Percentiles rank a stretch among this genome's conserved stretches.
Evolutionary conservation across 305 asterid species (phyloP).

Genomic region (Petunia hybrid): DNA sequence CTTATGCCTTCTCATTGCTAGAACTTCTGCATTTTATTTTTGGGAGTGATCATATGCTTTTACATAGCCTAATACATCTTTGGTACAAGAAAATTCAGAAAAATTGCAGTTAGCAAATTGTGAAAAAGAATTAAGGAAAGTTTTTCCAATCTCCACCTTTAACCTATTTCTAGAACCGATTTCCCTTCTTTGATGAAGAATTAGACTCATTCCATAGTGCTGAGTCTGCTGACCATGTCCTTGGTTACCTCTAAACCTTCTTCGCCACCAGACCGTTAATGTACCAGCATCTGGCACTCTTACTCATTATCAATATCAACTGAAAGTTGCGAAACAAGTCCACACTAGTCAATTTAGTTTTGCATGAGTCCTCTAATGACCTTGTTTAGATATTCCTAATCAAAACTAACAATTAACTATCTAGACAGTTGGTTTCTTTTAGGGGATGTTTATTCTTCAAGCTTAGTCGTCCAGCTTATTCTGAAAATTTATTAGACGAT

Average conservation of each 20-base stretch:
- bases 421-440: neutral
- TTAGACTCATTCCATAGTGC: neutral
- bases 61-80: neutral
- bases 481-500: neutral
- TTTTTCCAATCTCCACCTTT: neutral
- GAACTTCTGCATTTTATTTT: neutral
- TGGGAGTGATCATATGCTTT: neutral
- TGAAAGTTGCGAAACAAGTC: neutral
- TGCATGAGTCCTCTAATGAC: neutral
- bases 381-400: neutral
- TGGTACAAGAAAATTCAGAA: neutral
- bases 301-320: neutral
- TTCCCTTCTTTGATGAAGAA: neutral
- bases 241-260: neutral
- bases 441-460: neutral
- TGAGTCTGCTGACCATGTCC: neutral
- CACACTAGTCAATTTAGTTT: neutral
- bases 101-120: neutral
- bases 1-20: neutral
- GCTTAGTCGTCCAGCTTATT: neutral
- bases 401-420: neutral
- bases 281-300: neutral
- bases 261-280: neutral
- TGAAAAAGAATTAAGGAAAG: no score
- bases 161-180: neutral